Conservation (phyloP, 164 flowering plant genomes). For the Vitis vinifera region ASM3070453v1 NC_081821.1:7864001-7864500, state of each 20-base stretch:
- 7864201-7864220: conserved; percentile 35
- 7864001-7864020: no score
- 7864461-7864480: no score
- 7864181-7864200: conserved; percentile 18
- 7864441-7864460: no score
- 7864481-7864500: no score
- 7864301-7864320: conserved; percentile 8
- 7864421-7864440: no score
- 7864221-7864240: conserved; percentile 10
- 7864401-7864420: no score
- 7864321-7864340: no score
- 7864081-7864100: neutral
- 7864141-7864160: conserved; percentile 27
- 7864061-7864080: neutral
- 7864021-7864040: no score
- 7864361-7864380: no score
- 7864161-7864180: conserved; percentile 27
- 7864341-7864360: no score
- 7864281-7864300: conserved; percentile 6
- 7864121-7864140: neutral
- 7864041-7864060: neutral
- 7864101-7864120: neutral
- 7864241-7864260: conserved; percentile 14
- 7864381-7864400: no score
- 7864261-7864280: conserved; percentile 11